phyloP scores from a whole-genome alignment of 352 stramenopile genomes.

The Globisporangium irregulare region DNA sequence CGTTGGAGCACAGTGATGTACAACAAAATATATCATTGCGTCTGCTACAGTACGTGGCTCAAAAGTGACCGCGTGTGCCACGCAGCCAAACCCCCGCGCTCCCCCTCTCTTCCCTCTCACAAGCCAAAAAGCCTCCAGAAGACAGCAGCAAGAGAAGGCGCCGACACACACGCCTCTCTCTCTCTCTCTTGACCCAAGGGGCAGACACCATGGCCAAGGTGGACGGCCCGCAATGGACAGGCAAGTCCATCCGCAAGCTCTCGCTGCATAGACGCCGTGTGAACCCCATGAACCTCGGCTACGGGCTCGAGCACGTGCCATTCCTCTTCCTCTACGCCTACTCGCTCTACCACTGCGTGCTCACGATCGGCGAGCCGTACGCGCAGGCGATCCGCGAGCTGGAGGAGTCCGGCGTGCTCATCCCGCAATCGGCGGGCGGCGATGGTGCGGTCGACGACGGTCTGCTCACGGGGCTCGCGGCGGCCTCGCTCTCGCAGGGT shows the following conservation, averaged over 20 bases:
- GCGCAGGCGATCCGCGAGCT: conserved; percentile 72
- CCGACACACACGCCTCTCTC: not conserved
- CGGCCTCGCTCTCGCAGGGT: conserved; percentile 68
- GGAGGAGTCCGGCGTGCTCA: conserved; percentile 53
- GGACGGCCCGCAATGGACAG: conserved; percentile 54
- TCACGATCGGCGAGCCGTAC: conserved; percentile 66
- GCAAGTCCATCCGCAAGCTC: conserved; percentile 65
- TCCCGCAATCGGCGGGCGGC: conserved; percentile 27
- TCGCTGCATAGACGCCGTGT: conserved; percentile 56
- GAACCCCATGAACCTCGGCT: conserved; percentile 57
- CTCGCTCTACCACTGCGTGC: conserved; percentile 66
- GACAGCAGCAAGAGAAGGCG: not conserved
- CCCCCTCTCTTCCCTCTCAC: conserved; percentile 5
- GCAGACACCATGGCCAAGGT: conserved; percentile 17
- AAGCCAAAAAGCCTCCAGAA: conserved; percentile 6
- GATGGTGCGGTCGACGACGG: conserved; percentile 33
- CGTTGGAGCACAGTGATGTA: not conserved
- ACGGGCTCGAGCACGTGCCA: conserved; percentile 67
- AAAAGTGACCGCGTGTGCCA: conserved; percentile 1
- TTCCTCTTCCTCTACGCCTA: conserved; percentile 70
- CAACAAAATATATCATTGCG: not conserved
- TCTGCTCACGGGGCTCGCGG: conserved; percentile 51
- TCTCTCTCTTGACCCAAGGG: not conserved
- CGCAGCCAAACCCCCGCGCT: not conserved
- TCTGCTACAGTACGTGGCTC: not conserved